Base-by-base conservation (phyloP, 1,284 basidiomycete species). In the Trametes hirsuta region DNA sequence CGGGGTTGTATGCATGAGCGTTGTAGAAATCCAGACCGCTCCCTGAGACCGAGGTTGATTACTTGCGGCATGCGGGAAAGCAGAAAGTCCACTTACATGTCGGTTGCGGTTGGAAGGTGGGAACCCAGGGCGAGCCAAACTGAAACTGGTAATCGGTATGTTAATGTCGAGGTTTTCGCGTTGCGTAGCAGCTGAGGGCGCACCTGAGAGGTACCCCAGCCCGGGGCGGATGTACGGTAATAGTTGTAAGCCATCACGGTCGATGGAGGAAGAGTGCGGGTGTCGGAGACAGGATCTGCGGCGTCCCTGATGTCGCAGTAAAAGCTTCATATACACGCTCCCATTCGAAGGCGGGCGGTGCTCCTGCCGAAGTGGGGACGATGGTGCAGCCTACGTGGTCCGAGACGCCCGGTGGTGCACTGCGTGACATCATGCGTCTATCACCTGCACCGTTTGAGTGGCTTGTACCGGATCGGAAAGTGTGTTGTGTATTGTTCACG, bases 11-110 rank as follows among this genome's bases (percentile, higher is more conserved):
- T 30, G 84, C 81, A 68, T 86, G 85, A 14, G 87, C 86, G 45
- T 79, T 79, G 73, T 84, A 88, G 69, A 80, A 88, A 66, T 88
- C 85, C 58, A 75, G 66, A 15, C 85, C 86, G 55, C 79, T 75
- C 85, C 84, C 84, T 86, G 68, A 49, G 57, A 21, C 22, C 67
- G 53, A n/a, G n/a, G 14, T 14, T n/a, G n/a, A 45, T 12, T 24
- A 42, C 30, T 35, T 50, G 11, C n/a, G 35, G 3, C 21, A 6
- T 4, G 3, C 6, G 22, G 37, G 46, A 55, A 68, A 68, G 49
- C 6, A 25, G 49, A 3, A 1, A 12, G 14, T 4, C 8, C 24
- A 61, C 77, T 63, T 64, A 84, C 86, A 87, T 52, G 79, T 76
- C 21, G 85, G 77, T 59, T 84, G 82, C 9, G 86, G 84, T 65